Conservation (phyloP, 805 yeast genomes). For the Cephaloascus fragrans region DNA sequence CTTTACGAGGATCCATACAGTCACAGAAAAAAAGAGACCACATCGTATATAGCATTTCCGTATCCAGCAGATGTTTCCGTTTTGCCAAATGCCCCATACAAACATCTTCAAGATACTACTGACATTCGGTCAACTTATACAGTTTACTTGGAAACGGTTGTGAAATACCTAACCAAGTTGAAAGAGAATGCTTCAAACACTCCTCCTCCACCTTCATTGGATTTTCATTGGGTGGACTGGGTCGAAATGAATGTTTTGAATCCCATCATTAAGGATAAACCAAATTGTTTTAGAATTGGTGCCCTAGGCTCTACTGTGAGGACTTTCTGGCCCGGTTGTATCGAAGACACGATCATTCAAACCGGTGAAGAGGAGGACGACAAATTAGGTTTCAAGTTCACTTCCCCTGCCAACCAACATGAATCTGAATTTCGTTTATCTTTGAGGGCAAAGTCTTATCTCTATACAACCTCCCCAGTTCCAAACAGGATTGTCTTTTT, state of each 20-base stretch:
- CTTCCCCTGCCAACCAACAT: constrained; percentile 16
- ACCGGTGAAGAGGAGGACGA: constrained; percentile 5
- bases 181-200: constrained; percentile 11
- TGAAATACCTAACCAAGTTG: constrained; percentile 11
- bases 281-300: constrained; percentile 34
- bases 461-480: constrained; percentile 31
- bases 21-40: background rate
- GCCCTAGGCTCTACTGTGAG: constrained; percentile 28
- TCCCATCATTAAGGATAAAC: constrained; percentile 21
- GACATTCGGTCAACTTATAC: constrained; percentile 22
- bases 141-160: constrained; percentile 20
- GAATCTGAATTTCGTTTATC: constrained; percentile 26
- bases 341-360: constrained; percentile 12
- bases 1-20: background rate
- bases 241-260: constrained; percentile 33
- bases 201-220: constrained; percentile 21
- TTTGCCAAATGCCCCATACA: constrained; percentile 26
- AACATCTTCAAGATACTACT: constrained; percentile 20
- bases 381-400: constrained; percentile 12
- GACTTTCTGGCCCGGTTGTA: constrained; percentile 31
- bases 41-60: constrained; percentile 11
- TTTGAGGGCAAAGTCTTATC: constrained; percentile 29
- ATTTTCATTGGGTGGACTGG: constrained; percentile 51
- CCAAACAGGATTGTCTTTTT: constrained; percentile 33
- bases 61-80: constrained; percentile 17